Percentiles rank a stretch among this genome's conserved stretches.
Evolutionary conservation across 2,329 filamentous ascomycete genomes (phyloP).

Genomic region (Cordyceps cateniannulata): DNA sequence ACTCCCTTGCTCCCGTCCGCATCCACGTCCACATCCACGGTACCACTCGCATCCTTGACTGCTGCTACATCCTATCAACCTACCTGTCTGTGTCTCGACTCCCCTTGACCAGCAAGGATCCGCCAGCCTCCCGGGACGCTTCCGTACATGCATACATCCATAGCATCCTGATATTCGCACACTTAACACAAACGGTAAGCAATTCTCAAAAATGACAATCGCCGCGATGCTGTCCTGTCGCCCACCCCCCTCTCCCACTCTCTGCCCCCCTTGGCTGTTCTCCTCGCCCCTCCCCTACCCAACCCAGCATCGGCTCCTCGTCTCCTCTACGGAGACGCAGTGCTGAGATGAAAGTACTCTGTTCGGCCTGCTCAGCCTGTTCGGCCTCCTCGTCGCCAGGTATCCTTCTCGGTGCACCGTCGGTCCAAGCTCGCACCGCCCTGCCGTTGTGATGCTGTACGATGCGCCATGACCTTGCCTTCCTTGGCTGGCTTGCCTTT

Average conservation of each 20-base stretch:
- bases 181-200: background rate
- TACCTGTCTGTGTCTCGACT: background rate
- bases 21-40: background rate
- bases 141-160: slow-evolving; percentile 1
- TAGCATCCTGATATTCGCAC: background rate
- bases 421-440: background rate
- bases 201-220: background rate
- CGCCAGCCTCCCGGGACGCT: background rate
- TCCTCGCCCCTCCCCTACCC: background rate
- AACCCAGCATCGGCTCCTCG: background rate
- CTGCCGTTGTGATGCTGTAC: background rate
- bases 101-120: background rate
- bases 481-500: background rate
- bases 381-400: background rate
- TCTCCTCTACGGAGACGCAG: background rate
- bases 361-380: too few relatives aligned
- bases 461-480: background rate
- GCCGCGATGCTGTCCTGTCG: background rate
- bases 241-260: background rate
- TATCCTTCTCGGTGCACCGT: background rate
- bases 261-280: background rate
- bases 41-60: background rate
- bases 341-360: too few relatives aligned
- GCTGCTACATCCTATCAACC: background rate
- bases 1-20: background rate